Evolutionary conservation across 257 asterid species (phyloP), one percentile per base, ranked within the genome.

Genomic region (Ilex aquifolium): DNA sequence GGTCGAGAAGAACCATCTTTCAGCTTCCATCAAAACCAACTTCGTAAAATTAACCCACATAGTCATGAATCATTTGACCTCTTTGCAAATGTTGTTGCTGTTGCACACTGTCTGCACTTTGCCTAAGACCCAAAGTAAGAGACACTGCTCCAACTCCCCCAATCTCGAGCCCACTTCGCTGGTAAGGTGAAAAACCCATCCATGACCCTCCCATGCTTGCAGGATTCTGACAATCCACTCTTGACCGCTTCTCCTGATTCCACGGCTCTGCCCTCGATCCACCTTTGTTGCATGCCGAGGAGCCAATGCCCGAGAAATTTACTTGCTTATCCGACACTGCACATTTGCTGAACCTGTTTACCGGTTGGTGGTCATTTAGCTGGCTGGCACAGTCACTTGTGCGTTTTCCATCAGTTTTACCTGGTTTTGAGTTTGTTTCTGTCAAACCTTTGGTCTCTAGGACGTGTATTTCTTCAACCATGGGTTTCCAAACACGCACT

Each of bases 401-500:
- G 32, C 65, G 13, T 52, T 64, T 67, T 44, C 58, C 70, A 2
- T 61, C 63, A 0, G 60, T 42, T n/a, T 52, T 73, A 30, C 59
- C 57, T 6, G 11, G 81, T 0, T 36, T 36, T 36, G 42, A 36
- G 42, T 36, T 36, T 1, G 62, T n/a, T 59, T 74, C 86, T 0
- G 71, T 66, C 30, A 14, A 9, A 40, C 75, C 88, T 77, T 85
- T 83, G 4, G 87, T 82, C 59, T 90, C 97, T 31, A 85, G 81
- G 75, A 71, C 79, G 83, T 90, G 92, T 31, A 90, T 85, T 67
- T 90, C 97, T 64, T 90, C 97, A 3, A 90, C 95, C 97, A 90
- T 90, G 0, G 97, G 97, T 60, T 90, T 90, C 97, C 95, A 90
- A 7, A 90, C 77, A 15, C 97, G 91, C 55, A 90, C 97, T 1